These are phyloP conservation scores for Aspergillus spinulosporus DNA, from an alignment of 2,329 filamentous ascomycete species.

Conservation along the genomic window DNA sequence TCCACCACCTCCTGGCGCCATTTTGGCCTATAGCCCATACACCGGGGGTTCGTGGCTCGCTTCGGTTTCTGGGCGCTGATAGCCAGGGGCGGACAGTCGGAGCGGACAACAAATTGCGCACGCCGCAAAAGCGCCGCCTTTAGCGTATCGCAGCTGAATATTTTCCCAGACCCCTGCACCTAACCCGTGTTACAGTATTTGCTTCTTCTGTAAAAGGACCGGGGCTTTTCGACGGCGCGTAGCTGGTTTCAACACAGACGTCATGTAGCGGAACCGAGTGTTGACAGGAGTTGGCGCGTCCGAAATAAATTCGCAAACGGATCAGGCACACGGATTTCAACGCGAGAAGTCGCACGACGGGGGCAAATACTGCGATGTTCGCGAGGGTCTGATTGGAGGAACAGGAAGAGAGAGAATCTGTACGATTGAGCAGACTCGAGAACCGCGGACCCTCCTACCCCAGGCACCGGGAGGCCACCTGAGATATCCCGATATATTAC, in stretches of 20 bases:
- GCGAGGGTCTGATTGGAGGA: not conserved
- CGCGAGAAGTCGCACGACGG: constrained; percentile 5
- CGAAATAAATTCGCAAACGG: constrained; percentile 14
- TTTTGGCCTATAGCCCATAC: constrained; percentile 47
- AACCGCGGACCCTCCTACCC: constrained; percentile 18
- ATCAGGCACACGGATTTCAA: constrained; percentile 4
- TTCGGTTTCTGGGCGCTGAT: constrained; percentile 17
- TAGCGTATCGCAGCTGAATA: constrained; percentile 17
- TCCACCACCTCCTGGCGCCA: constrained; percentile 75
- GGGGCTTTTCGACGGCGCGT: constrained; percentile 20
- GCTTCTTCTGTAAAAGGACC: constrained; percentile 1
- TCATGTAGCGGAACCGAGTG: constrained; percentile 32
- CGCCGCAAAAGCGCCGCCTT: constrained; percentile 35
- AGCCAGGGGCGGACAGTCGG: constrained; percentile 15
- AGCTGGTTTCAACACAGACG: constrained; percentile 38
- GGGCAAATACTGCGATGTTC: not conserved
- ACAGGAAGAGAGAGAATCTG: constrained; percentile 4
- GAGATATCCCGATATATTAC: constrained; percentile 31
- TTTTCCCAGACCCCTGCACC: not conserved
- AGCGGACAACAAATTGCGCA: constrained; percentile 30
- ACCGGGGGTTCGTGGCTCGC: constrained; percentile 26
- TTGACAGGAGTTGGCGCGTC: constrained; percentile 23
- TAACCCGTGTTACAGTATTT: not conserved
- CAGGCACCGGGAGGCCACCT: constrained; percentile 34
- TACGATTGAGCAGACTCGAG: constrained; percentile 10